Base-by-base conservation (phyloP, 176 grass and related monocot genomes). In the Zea luxurians region DNA sequence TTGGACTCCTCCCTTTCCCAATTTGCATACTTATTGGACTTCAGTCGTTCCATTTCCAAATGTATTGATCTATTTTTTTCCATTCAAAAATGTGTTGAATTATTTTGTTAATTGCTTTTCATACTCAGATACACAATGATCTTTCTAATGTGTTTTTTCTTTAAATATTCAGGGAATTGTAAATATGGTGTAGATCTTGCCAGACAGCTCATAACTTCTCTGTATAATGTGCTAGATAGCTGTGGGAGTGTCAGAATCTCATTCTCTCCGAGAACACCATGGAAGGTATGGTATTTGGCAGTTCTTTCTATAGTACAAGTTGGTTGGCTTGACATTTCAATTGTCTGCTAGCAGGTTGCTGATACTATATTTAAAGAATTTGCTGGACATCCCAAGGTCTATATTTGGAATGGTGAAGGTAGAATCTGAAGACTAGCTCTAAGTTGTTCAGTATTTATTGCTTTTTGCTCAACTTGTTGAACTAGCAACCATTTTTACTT, bases 361-460 rank as follows among this genome's bases (percentile, higher is more conserved):
- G 89, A 89, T 84, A 78, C 90, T 77, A 62, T 94, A 83, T 21
- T 68, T 43, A 86, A 88, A 80, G 91, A 97, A 64, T 84, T 97
- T 3, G 67, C 70, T 80, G 82, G 54, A 49, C 89, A 94, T 86
- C 91, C 91, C 20, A 94, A 92, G 77, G 70, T 92, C 37, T 92
- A 88, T 90, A 81, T 97, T 79, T 97, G 91, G 87, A 83, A 92
- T 6, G 91, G 91, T 15, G 80, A 90, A 94, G 95, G 95, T 97
- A 92, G 52, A 60, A 82, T 71, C 71, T 16, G 37, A 69, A 70
- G 46, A 8, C 59, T 49, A 73, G 11, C 37, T 61, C 45, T 43
- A 64, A 65, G 68, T 59, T 76, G 42, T 44, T 90, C 63, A 68
- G 52, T 60, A 1, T 50, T 20, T 73, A 55, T 60, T 60, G 48